Evolutionary conservation across 2,329 filamentous ascomycete species (phyloP).

Genomic region (Fusarium sp.): DNA sequence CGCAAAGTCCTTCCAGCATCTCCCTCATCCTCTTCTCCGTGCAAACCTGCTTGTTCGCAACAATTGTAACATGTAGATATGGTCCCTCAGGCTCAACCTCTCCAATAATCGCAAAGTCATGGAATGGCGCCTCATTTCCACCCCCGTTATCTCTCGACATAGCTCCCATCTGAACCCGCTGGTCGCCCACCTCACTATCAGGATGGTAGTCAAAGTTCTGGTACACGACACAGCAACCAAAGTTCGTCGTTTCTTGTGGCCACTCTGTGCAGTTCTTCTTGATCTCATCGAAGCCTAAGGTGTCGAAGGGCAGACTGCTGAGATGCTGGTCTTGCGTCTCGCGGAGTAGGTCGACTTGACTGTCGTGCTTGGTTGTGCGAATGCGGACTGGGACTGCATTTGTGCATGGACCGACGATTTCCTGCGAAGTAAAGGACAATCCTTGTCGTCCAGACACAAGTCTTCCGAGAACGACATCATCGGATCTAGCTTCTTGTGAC

Average conservation of each 20-base stretch:
- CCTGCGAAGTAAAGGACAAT: conserved; percentile 21
- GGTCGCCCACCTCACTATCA: conserved; percentile 6
- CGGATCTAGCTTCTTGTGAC: background rate
- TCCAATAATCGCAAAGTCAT: conserved; percentile 5
- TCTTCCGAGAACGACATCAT: conserved; percentile 32
- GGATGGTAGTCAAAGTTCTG: conserved; percentile 23
- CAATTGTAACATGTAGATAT: background rate
- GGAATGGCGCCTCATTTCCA: background rate
- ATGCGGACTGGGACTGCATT: conserved; percentile 6
- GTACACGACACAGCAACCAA: background rate
- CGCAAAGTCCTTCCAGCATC: no score
- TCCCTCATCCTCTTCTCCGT: no score
- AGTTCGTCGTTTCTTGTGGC: background rate
- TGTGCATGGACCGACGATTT: conserved; percentile 21
- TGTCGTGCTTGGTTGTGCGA: background rate
- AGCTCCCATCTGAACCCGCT: conserved; percentile 10
- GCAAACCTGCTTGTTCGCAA: background rate
- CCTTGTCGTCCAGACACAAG: conserved; percentile 34
- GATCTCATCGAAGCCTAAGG: conserved; percentile 29
- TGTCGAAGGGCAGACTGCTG: conserved; percentile 23
- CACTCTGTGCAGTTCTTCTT: conserved; percentile 35
- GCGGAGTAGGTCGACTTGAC: conserved; percentile 2
- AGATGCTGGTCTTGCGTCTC: conserved; percentile 31
- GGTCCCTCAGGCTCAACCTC: conserved; percentile 10
- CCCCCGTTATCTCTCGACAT: background rate